Base-by-base conservation (phyloP, 345 rosid species). In the Nasturtium officinale region DNA sequence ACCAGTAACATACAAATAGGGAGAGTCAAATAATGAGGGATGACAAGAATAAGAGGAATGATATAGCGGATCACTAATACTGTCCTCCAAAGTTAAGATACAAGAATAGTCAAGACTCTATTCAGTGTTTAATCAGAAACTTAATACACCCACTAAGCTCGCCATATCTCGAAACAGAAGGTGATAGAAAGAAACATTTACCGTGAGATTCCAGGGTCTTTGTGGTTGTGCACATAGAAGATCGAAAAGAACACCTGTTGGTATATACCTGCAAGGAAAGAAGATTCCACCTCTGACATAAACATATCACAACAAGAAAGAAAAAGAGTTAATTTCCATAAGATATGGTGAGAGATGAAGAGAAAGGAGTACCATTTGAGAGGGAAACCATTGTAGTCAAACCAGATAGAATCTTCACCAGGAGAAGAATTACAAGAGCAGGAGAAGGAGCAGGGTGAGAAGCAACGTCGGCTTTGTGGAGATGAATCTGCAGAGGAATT, bases 121-220 rank as follows among this genome's bases (percentile, higher is more conserved):
- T 9, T 9, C 16, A 51, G 25, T 15, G 12, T 40, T 26, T 17
- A 42, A 42, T 15, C 18, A 11, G 30, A 46, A 43, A n/a, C 20
- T 8, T 2, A 47, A 21, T 12, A 20, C 10, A 59, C 20, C 21
- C 18, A n/a, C 48, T 2, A 43, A 43, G 9, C 48, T 43, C 18
- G n/a, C n/a, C 48, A 23, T 23, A 23, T 15, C 48, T 43, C 20
- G 4, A 32, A 67, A 59, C 23, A 68, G 11, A 68, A 40, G 29
- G 25, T 42, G 9, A 59, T 13, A 75, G 30, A 54, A 23, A 18
- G 61, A 43, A n/a, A 67, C 38, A 10, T 2, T 38, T 74, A 94
- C 99, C 66, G 99, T 91, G 75, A 95, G 81, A 81, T 89, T 89
- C 99, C 99, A 91, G 57, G 97, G 99, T 73, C 97, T 79, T 83